Base-by-base conservation (phyloP, 306 rosid species). In the Cucumis sativus region DNA sequence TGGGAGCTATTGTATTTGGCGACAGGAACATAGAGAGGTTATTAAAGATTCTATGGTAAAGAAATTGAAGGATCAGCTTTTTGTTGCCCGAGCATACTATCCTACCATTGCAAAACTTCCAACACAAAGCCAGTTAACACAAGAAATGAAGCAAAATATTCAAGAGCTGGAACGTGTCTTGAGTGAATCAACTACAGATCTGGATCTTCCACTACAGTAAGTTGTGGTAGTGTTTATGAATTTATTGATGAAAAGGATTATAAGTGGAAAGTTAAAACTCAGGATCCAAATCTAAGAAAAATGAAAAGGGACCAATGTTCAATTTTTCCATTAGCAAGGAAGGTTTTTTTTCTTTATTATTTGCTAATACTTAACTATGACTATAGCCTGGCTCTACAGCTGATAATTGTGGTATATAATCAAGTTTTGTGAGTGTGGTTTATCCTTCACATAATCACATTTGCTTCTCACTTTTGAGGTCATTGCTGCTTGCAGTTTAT, bases 1-100 rank as follows among this genome's bases (percentile, higher is more conserved):
- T 90, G 98, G 98, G 75, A 92, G 97, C 83, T 92, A 92, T 87
- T 95, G 98, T 83, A 82, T 87, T 49, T 95, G 98, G 98, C 92
- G 88, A 60, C 83, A 75, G 78, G 88, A 89, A 77, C 92, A 95
- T 81, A 87, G 63, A 85, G 97, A 95, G 87, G 96, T 80, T 13
- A 89, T 92, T 89, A 92, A 92, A 82, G 98, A 95, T 80, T 75
- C 81, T 37, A 81, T 87, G 88, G 87, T 95, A 79, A 92, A 90
- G 84, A 92, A 86, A 80, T 83, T 95, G 91, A 95, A 95, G 89
- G 98, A 90, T 86, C 88, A 87, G 80, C 80, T 95, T 82, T 95
- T 92, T 92, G 98, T 95, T 79, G 96, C 98, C 59, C 88, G 98
- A 86, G 85, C 98, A 66, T 95, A 92, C 84, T 95, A 84, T 86